Base-by-base conservation (phyloP, 257 asterid species). In the Misopates orontium region DNA sequence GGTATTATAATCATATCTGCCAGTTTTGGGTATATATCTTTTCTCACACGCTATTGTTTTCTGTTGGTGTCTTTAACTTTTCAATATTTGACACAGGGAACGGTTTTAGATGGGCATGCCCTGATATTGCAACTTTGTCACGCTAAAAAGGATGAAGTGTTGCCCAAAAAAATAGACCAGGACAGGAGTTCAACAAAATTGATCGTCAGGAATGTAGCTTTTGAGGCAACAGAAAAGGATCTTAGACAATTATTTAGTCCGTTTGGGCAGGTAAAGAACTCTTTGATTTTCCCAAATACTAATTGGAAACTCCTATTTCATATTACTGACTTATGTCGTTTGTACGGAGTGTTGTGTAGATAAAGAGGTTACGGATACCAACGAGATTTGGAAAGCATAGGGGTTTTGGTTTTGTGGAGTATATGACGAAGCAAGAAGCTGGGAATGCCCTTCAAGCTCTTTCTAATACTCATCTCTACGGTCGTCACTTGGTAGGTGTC, bases 391-490 rank as follows among this genome's bases (percentile, higher is more conserved):
- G 88, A 44, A 84, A 79, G 78, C 99, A 90, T 68, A 79, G 96
- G 78, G 99, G 99, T 52, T 93, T 93, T 77, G 95, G 95, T 64
- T 93, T 93, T 49, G 88, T 93, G 20, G 99, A 93, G 80, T 93
- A 70, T 20, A 77, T 84, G 21, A 90, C 97, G 4, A 94, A 90
- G 74, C 97, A 94, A 82, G 99, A 94, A 73, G 88, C 99, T 42
- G 77, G 75, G 62, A 90, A 84, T 63, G 99, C 99, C 64, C 87
- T 90, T 57, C 71, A 82, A 79, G 85, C 95, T 77, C 95, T 90
- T 73, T 80, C 95, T 39, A 90, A 66, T 71, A 79, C 95, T 39
- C 99, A 94, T 83, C 84, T 94, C 69, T 94, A 90, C n/a, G 99
- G 97, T 39, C 99, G 99, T 59, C 97, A 79, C 84, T 69, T 93